A percentile compares a stretch with the other conserved stretches of the same genome.
These are phyloP conservation scores for Davidsoniella virescens DNA, from an alignment of 2,329 filamentous ascomycete species.

Conservation along the genomic window DNA sequence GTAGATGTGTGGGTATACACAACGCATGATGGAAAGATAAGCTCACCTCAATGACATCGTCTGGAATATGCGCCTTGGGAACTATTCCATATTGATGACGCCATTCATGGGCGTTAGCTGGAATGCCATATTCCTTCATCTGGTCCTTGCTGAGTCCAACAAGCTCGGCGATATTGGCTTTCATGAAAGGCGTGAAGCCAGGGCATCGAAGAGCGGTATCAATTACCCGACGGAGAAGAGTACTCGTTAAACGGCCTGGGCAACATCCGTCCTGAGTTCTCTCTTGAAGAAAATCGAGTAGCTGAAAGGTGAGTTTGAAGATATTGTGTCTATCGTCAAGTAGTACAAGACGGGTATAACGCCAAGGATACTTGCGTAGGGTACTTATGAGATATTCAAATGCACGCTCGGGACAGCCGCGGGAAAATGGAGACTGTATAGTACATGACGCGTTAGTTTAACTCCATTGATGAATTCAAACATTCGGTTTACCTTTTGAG, in stretches of 20 bases:
- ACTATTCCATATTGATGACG: constrained; percentile 34
- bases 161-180: constrained; percentile 38
- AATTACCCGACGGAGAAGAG: constrained; percentile 37
- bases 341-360: constrained; percentile 38
- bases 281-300: constrained; percentile 30
- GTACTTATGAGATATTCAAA: constrained; percentile 51
- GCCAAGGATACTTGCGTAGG: constrained; percentile 47
- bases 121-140: constrained; percentile 28
- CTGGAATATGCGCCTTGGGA: constrained; percentile 30
- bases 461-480: neutral
- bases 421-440: constrained; percentile 39
- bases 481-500: constrained; percentile 37
- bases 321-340: constrained; percentile 38
- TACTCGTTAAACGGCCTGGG: constrained; percentile 30
- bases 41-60: constrained; percentile 40
- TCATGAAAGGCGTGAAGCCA: constrained; percentile 45
- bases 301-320: constrained; percentile 32
- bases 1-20: neutral
- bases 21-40: no score
- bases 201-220: constrained; percentile 38
- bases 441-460: constrained; percentile 7
- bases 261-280: constrained; percentile 26
- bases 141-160: constrained; percentile 23
- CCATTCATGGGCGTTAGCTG: constrained; percentile 33
- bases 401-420: constrained; percentile 45